phyloP scores from a whole-genome alignment of 148 eudicot genomes.

The Pouteria glomerata region DNA sequence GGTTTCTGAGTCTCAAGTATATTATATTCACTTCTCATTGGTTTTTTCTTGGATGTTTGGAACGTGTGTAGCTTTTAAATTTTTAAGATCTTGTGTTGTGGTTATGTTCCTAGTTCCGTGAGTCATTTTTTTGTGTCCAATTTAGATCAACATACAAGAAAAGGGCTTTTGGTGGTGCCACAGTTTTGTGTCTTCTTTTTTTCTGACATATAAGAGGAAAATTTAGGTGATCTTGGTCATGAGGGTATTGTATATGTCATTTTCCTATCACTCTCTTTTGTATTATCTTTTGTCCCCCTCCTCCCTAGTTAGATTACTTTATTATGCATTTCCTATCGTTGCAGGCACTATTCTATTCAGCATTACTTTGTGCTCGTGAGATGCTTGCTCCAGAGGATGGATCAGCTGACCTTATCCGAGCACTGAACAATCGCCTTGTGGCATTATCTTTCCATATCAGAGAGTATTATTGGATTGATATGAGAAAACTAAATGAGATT shows the following conservation, averaged over 20 bases:
- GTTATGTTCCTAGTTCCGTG: too few species aligned
- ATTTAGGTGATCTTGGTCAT: background rate
- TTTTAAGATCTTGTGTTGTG: too few species aligned
- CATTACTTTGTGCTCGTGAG: slow-evolving; percentile 51
- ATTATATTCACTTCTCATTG: too few species aligned
- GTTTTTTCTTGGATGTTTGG: too few species aligned
- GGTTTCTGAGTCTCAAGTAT: too few species aligned
- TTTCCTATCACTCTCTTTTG: background rate
- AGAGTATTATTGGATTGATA: slow-evolving; percentile 56
- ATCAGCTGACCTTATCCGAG: slow-evolving; percentile 48
- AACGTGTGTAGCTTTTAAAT: too few species aligned
- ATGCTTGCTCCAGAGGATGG: slow-evolving; percentile 56
- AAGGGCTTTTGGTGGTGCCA: too few species aligned
- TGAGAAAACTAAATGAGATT: slow-evolving; percentile 53
- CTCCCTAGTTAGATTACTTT: background rate
- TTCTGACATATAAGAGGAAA: background rate
- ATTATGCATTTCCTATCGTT: too few species aligned
- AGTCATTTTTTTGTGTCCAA: too few species aligned
- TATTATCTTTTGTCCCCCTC: background rate
- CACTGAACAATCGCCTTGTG: slow-evolving; percentile 52
- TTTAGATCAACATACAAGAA: too few species aligned
- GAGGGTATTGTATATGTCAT: background rate
- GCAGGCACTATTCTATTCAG: slow-evolving; percentile 59
- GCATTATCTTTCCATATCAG: slow-evolving; percentile 57
- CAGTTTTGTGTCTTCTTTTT: background rate